Evolutionary conservation across 352 stramenopile genomes (phyloP), one percentile per base, ranked within the genome.

Genomic region (Phytophthora nicotianae): DNA sequence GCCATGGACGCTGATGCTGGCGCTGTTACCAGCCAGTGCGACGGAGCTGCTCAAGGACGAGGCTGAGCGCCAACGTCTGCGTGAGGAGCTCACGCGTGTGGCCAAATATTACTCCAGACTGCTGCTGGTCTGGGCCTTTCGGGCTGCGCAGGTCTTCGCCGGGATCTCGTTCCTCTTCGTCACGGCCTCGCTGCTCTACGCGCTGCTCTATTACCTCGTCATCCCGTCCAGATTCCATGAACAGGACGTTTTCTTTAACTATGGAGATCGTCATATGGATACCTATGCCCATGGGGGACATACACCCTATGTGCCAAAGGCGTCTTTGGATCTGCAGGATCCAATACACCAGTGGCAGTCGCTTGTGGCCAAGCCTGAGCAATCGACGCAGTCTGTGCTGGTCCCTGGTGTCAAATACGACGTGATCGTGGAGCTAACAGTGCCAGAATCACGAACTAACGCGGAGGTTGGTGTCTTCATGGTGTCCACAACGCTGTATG

Each of bases 391-490:
- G 17, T 42, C 56, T 13, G 76, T 83, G 51, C 70, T 94, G 2
- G 75, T 87, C 17, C 78, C 83, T 14, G 78, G 83, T 2, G 71
- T 91, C 17, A 91, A 77, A 68, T 92, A 94, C 71, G 86, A 94
- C 60, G 70, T 94, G 21, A 83, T 89, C 24, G 65, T 94, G 29
- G 83, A 92, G 58, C 74, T 94, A 6, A 77, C 76, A 17, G 61
- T 92, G 62, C 81, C 83, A 14, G 79, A 91, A 55, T 87, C 81
- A 11, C 60, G 49, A 10, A 61, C 57, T 23, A 94, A 94, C 58
- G 72, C 62, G n/a, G 74, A 84, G 24, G 76, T 91, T 14, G 86
- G 86, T 26, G 80, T 91, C 65, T 94, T 94, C 45, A 94, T 94
- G 85, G 66, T 94, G 29, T 41, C 61, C 4, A 91, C 83, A 11